A percentile compares a stretch with the other conserved stretches of the same genome.
Evolutionary conservation across 1,139 yeast genomes (phyloP).

Genomic region (Yamadazyma kanchanaburiensis): DNA sequence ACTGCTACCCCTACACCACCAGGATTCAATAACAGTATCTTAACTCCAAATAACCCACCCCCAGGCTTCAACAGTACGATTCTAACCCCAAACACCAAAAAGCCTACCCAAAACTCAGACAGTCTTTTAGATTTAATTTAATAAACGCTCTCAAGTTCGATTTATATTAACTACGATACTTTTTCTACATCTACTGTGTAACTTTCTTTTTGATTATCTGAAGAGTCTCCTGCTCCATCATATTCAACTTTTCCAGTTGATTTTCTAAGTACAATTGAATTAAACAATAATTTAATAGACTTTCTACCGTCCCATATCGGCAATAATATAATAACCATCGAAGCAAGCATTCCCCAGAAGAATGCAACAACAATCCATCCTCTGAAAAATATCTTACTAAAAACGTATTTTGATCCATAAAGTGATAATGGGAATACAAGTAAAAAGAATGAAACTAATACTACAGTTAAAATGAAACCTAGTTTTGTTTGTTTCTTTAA

Average conservation of each 20-base stretch:
- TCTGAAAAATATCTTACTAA: slow-evolving; percentile 29
- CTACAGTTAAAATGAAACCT: slow-evolving; percentile 12
- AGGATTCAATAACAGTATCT: slow-evolving; percentile 9
- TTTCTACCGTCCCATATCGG: slow-evolving; percentile 34
- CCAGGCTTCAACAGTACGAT: no score
- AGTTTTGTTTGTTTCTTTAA: slow-evolving; percentile 20
- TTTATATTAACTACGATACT: no score
- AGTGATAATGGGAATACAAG: slow-evolving; percentile 25
- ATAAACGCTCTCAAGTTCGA: no score
- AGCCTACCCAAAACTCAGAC: no score
- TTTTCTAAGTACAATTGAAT: slow-evolving; percentile 8
- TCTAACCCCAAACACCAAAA: no score
- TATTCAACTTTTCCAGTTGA: slow-evolving; percentile 6
- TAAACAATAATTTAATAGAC: slow-evolving; percentile 12
- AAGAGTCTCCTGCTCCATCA: slow-evolving; percentile 1
- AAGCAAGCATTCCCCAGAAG: slow-evolving; percentile 29
- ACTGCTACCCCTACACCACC: no score
- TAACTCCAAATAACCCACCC: no score
- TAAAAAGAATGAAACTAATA: slow-evolving; percentile 19
- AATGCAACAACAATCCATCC: slow-evolving; percentile 30
- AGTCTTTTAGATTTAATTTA: no score
- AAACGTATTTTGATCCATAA: slow-evolving; percentile 27
- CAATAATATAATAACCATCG: slow-evolving; percentile 27
- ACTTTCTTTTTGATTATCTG: no score
- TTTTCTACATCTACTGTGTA: no score